phyloP scores from a whole-genome alignment of 1,284 basidiomycete genomes.

The Trichosporon sp. region DNA sequence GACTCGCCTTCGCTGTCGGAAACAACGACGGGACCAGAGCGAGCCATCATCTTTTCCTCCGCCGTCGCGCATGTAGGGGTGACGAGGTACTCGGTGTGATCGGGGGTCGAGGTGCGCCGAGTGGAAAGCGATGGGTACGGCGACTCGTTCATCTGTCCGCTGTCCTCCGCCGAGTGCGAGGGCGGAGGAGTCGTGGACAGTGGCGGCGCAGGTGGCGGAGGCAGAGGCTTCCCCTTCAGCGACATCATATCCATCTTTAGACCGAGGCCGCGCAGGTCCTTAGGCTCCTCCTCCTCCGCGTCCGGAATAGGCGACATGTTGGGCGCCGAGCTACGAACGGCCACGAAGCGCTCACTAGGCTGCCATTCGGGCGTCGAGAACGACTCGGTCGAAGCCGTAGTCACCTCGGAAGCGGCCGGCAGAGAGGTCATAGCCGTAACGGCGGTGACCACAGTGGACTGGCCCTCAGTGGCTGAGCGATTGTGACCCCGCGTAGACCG shows the following conservation, averaged over 20 bases:
- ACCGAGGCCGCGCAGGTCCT: background rate
- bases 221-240: conserved; percentile 4
- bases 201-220: background rate
- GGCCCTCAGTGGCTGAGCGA: conserved; percentile 9
- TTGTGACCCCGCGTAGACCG: conserved; percentile 2
- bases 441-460: conserved; percentile 3
- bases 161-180: background rate
- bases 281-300: background rate
- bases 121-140: background rate
- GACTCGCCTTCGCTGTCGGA: conserved; percentile 7
- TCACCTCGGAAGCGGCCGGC: background rate
- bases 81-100: conserved; percentile 14
- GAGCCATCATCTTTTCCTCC: background rate
- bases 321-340: conserved; percentile 3
- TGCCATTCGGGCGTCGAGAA: conserved; percentile 11
- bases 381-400: background rate
- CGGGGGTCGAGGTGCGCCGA: background rate
- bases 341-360: conserved; percentile 13
- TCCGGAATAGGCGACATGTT: background rate
- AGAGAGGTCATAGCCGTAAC: background rate
- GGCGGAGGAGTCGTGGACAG: background rate
- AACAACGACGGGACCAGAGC: background rate
- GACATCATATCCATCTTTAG: background rate
- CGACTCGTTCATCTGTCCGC: background rate
- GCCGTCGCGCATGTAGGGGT: conserved; percentile 5